Conservation (phyloP, 2,329 filamentous ascomycete species). For the Trichoderma citrinoviride region DNA sequence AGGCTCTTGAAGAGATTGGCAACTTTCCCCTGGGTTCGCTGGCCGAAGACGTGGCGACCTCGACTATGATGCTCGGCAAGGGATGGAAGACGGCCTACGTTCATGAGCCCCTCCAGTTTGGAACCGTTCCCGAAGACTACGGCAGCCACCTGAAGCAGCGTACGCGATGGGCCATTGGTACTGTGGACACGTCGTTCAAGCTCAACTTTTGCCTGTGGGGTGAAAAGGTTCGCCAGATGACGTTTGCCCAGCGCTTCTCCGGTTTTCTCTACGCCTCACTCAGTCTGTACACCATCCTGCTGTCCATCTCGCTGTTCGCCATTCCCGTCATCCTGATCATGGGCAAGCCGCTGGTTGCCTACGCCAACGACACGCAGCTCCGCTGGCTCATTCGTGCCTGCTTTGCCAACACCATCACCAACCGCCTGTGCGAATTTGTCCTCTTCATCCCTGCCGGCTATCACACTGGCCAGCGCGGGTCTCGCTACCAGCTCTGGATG, state of each 20-base stretch:
- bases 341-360: conserved; percentile 57
- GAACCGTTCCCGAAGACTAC: conserved; percentile 57
- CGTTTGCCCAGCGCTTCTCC: conserved; percentile 55
- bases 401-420: conserved; percentile 50
- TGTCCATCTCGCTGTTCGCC: conserved; percentile 54
- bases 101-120: conserved; percentile 59
- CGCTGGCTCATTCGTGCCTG: conserved; percentile 57
- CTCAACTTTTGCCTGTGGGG: conserved; percentile 60
- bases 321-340: conserved; percentile 58
- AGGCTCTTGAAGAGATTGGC: conserved; percentile 59
- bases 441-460: conserved; percentile 60
- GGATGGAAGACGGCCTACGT: conserved; percentile 63
- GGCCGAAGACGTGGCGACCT: conserved; percentile 60
- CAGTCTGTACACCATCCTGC: conserved; percentile 54
- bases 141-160: conserved; percentile 56
- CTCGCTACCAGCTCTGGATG: conserved; percentile 60
- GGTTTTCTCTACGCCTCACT: conserved; percentile 57
- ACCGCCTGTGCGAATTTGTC: conserved; percentile 56
- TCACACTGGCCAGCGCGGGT: conserved; percentile 56
- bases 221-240: conserved; percentile 52
- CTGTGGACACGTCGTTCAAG: conserved; percentile 58
- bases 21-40: conserved; percentile 60
- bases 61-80: conserved; percentile 55
- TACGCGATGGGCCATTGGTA: conserved; percentile 55
- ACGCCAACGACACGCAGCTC: conserved; percentile 51